phyloP scores from a whole-genome alignment of 805 yeast species.

The Suhomyces emberorum region DNA sequence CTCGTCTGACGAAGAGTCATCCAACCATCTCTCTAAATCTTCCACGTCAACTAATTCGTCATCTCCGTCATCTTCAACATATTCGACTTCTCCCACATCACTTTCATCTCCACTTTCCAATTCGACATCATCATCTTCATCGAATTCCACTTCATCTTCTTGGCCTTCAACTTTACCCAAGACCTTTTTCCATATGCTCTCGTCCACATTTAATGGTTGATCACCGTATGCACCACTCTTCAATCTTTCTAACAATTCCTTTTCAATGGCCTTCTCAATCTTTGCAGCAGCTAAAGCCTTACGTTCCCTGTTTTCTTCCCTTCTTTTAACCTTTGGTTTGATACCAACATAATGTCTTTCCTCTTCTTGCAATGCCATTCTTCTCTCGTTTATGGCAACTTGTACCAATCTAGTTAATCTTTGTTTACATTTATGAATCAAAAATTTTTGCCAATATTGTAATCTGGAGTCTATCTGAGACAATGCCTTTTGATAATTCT shows the following conservation, averaged over 20 bases:
- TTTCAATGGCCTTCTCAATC: slow-evolving; percentile 94
- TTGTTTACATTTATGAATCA: slow-evolving; percentile 92
- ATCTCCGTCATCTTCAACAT: slow-evolving; percentile 86
- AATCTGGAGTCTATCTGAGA: slow-evolving; percentile 84
- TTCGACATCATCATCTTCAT: slow-evolving; percentile 58
- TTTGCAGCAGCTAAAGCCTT: slow-evolving; percentile 96
- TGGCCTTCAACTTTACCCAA: slow-evolving; percentile 61
- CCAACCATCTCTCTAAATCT: slow-evolving; percentile 88
- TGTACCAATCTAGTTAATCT: slow-evolving; percentile 92
- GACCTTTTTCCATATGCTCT: slow-evolving; percentile 91
- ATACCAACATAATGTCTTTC: slow-evolving; percentile 93
- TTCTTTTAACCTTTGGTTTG: slow-evolving; percentile 89
- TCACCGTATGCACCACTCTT: slow-evolving; percentile 99
- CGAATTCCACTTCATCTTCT: slow-evolving; percentile 58
- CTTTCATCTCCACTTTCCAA: slow-evolving; percentile 48
- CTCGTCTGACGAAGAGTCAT: slow-evolving; percentile 37
- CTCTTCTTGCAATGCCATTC: slow-evolving; percentile 84
- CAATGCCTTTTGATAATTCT: slow-evolving; percentile 84
- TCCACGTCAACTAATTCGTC: slow-evolving; percentile 90
- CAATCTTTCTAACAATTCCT: slow-evolving; percentile 88
- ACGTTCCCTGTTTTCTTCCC: slow-evolving; percentile 92
- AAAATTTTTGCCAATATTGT: slow-evolving; percentile 88
- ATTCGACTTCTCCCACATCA: slow-evolving; percentile 74
- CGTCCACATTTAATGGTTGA: slow-evolving; percentile 95
- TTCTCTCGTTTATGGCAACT: slow-evolving; percentile 91